A percentile compares a stretch with the other conserved stretches of the same genome.
Evolutionary conservation across 2,329 filamentous ascomycete genomes (phyloP).

Genomic region (Fusarium nisikadoi): DNA sequence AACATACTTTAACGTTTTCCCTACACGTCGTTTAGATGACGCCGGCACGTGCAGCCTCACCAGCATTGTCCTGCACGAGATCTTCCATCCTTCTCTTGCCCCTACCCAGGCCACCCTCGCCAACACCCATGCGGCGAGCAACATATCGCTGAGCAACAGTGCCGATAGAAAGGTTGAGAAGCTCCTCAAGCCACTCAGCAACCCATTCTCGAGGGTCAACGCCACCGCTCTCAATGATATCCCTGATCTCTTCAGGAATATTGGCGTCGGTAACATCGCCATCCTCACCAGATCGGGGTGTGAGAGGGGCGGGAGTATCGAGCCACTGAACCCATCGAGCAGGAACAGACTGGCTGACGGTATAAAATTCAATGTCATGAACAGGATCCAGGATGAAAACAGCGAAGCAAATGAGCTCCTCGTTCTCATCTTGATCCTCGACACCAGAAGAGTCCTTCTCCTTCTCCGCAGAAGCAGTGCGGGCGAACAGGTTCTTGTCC

Average conservation of each 20-base stretch:
- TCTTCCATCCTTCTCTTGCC: slow-evolving; percentile 70
- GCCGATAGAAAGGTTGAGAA: slow-evolving; percentile 79
- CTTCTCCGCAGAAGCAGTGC: slow-evolving; percentile 62
- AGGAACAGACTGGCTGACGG: slow-evolving; percentile 85
- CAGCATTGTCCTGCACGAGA: slow-evolving; percentile 65
- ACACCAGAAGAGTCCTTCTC: slow-evolving; percentile 66
- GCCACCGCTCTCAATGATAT: slow-evolving; percentile 78
- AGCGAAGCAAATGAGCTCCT: slow-evolving; percentile 77
- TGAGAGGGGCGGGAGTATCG: slow-evolving; percentile 74
- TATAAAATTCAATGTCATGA: slow-evolving; percentile 87
- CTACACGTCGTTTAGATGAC: slow-evolving; percentile 52
- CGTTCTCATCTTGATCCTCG: slow-evolving; percentile 62
- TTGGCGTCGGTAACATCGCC: slow-evolving; percentile 53
- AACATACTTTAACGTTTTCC: slow-evolving; percentile 11
- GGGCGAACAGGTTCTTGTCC: slow-evolving; percentile 75
- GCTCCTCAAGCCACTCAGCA: slow-evolving; percentile 95
- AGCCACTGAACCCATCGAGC: slow-evolving; percentile 91
- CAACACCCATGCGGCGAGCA: slow-evolving; percentile 93
- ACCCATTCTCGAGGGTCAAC: slow-evolving; percentile 98
- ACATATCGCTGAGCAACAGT: slow-evolving; percentile 95
- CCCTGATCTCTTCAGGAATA: slow-evolving; percentile 83
- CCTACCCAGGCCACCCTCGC: slow-evolving; percentile 75
- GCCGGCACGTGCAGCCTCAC: slow-evolving; percentile 70
- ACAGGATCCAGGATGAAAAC: slow-evolving; percentile 88
- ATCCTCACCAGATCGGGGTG: slow-evolving; percentile 63